Evolutionary conservation across 2,329 filamentous ascomycete species (phyloP).

Genomic region (Fonsecaea erecta): DNA sequence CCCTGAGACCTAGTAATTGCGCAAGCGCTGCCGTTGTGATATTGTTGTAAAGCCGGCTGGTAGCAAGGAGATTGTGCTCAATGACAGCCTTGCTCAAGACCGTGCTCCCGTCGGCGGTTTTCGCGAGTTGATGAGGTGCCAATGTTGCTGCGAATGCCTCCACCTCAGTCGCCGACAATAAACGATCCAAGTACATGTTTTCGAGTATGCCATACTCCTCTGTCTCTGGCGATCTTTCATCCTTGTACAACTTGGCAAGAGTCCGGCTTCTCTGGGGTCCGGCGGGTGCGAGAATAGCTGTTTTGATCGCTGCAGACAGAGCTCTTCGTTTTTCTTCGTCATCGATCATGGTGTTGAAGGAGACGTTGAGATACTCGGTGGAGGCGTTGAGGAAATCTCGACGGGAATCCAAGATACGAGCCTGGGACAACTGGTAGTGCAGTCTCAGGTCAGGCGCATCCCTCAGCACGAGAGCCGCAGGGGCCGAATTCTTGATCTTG

Average conservation of each 20-base stretch:
- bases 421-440: slow-evolving; percentile 88
- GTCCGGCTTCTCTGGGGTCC: slow-evolving; percentile 81
- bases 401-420: slow-evolving; percentile 89
- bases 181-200: slow-evolving; percentile 93
- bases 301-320: slow-evolving; percentile 84
- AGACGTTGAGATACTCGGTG: slow-evolving; percentile 85
- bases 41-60: slow-evolving; percentile 78
- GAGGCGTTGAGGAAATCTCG: slow-evolving; percentile 87
- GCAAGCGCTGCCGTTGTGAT: slow-evolving; percentile 78
- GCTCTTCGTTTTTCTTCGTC: slow-evolving; percentile 86
- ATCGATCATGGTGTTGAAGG: slow-evolving; percentile 75
- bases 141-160: slow-evolving; percentile 81
- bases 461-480: slow-evolving; percentile 60
- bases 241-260: slow-evolving; percentile 86
- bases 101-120: slow-evolving; percentile 86
- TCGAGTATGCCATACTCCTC: slow-evolving; percentile 87
- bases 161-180: slow-evolving; percentile 81
- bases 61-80: slow-evolving; percentile 91
- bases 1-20: slow-evolving; percentile 73
- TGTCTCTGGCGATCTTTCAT: slow-evolving; percentile 77
- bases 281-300: slow-evolving; percentile 88
- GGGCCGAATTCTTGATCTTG: slow-evolving; percentile 91
- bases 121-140: slow-evolving; percentile 85
- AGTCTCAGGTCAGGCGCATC: slow-evolving; percentile 74
- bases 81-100: slow-evolving; percentile 92